Conservation (phyloP, 2,329 filamentous ascomycete species). For the Tolypocladium amazonense region DNA sequence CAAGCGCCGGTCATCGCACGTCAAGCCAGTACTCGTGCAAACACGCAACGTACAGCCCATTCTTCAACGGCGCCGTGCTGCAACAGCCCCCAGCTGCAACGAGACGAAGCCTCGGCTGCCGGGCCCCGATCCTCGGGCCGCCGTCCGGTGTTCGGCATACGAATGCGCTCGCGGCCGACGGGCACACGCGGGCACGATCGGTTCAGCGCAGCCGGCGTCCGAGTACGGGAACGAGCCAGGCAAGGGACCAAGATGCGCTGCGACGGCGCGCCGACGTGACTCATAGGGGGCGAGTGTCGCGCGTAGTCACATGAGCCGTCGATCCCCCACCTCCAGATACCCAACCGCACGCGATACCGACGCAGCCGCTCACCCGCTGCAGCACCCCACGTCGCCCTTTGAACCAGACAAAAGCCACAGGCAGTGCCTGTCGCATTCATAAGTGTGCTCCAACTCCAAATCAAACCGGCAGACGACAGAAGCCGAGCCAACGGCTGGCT, state of each 20-base stretch:
- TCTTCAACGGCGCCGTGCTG: too few species aligned
- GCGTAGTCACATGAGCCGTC: conserved; percentile 18
- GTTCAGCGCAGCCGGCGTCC: not conserved
- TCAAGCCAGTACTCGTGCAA: too few species aligned
- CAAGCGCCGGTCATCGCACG: not conserved
- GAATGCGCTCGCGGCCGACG: not conserved
- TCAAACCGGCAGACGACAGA: too few species aligned
- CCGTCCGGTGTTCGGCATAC: not conserved
- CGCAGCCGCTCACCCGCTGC: too few species aligned
- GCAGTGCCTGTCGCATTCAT: too few species aligned
- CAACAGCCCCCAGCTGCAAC: not conserved
- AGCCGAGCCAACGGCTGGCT: not conserved
- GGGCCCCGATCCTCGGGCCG: not conserved
- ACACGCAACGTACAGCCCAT: too few species aligned
- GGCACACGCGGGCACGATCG: not conserved
- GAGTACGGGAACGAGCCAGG: not conserved
- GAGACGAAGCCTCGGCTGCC: not conserved
- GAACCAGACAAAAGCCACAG: too few species aligned
- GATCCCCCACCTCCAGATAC: not conserved
- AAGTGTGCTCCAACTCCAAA: not conserved
- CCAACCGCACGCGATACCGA: not conserved
- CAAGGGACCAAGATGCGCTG: not conserved
- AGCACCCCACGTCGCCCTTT: too few species aligned
- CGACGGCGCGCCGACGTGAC: conserved; percentile 9
- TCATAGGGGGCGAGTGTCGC: conserved; percentile 16